phyloP scores from a whole-genome alignment of 805 yeast genomes.

The Cyberlindnera bimundalis region DNA sequence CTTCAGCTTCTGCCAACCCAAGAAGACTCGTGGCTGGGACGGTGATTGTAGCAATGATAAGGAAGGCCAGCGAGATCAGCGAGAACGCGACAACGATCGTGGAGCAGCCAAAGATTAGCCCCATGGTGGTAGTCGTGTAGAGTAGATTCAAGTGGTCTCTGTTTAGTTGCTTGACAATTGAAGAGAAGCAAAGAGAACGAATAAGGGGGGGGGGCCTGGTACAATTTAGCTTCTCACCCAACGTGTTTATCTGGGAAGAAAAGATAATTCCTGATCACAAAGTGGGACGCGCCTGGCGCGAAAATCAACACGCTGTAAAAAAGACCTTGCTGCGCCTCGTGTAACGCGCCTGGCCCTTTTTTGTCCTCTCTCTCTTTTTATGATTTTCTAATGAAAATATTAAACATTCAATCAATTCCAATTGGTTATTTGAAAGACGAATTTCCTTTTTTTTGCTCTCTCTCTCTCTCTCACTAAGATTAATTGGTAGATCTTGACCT shows the following conservation, averaged over 20 bases:
- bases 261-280: constrained; percentile 2
- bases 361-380: too few relatives aligned
- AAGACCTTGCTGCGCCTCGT: not conserved
- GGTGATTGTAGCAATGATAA: constrained; percentile 58
- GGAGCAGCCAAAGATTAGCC: constrained; percentile 37
- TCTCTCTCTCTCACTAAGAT: too few relatives aligned
- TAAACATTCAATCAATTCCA: too few relatives aligned
- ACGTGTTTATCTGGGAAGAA: too few relatives aligned
- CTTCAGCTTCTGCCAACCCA: constrained; percentile 44
- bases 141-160: not conserved
- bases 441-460: too few relatives aligned
- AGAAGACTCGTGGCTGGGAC: constrained; percentile 54
- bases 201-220: too few relatives aligned
- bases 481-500: too few relatives aligned
- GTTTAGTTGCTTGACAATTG: too few relatives aligned
- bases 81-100: constrained; percentile 43
- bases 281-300: constrained; percentile 1
- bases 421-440: too few relatives aligned
- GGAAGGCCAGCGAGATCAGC: constrained; percentile 55
- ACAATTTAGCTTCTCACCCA: too few relatives aligned
- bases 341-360: not conserved
- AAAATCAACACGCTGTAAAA: not conserved
- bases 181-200: too few relatives aligned
- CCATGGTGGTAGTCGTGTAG: constrained; percentile 13
- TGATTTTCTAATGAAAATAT: too few relatives aligned